Conservation (phyloP, 345 rosid species). For the Iberis pinnata region DNA sequence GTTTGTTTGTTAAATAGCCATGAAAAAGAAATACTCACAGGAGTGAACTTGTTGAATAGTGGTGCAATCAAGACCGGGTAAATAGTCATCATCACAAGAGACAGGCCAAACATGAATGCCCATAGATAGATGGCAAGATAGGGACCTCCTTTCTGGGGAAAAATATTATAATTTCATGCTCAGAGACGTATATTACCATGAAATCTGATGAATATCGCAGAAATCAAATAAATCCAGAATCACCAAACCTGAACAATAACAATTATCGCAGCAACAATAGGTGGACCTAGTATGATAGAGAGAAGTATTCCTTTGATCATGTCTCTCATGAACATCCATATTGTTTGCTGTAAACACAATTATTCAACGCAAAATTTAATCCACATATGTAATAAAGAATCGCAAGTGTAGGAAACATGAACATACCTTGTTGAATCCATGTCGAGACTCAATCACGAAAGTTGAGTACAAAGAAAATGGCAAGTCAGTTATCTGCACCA, state of each 20-base stretch:
- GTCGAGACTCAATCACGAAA: conserved; percentile 93
- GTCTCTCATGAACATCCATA: conserved; percentile 90
- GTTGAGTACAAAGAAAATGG: conserved; percentile 96
- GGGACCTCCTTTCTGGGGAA: conserved; percentile 95
- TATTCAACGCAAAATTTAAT: background rate
- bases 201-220: background rate
- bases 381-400: conserved; percentile 4
- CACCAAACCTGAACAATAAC: conserved; percentile 69
- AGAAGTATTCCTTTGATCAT: conserved; percentile 70
- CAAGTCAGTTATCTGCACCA: conserved; percentile 83
- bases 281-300: conserved; percentile 77
- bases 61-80: conserved; percentile 93
- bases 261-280: conserved; percentile 76
- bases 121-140: conserved; percentile 96
- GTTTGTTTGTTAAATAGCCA: background rate
- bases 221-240: conserved; percentile 1
- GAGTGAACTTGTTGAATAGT: conserved; percentile 90
- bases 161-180: conserved; percentile 10
- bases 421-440: conserved; percentile 93
- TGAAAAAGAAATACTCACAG: conserved; percentile 54
- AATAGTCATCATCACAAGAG: conserved; percentile 94
- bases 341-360: conserved; percentile 82
- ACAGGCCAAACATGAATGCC: conserved; percentile 92
- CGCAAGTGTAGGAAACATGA: conserved; percentile 10
- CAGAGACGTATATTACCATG: background rate